Evolutionary conservation across 306 rosid species (phyloP).

Genomic region (Castanopsis chinensis): DNA sequence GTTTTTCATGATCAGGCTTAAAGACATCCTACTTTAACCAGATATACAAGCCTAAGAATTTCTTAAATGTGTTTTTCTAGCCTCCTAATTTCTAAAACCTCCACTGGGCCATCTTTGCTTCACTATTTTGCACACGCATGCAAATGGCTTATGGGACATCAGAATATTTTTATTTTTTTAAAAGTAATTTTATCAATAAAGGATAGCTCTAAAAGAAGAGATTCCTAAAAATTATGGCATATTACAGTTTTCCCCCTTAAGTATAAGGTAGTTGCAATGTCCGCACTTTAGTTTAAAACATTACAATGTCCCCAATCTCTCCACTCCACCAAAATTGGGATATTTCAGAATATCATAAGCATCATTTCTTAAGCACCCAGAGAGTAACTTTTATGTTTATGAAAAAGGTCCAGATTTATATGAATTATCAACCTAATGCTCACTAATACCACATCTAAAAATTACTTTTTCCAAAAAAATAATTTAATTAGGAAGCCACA

Average conservation of each 20-base stretch:
- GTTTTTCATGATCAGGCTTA: background rate
- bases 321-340: background rate
- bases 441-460: background rate
- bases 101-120: background rate
- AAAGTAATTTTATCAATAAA: too few species aligned
- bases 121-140: background rate
- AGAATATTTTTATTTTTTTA: background rate
- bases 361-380: background rate
- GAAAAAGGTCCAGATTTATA: background rate
- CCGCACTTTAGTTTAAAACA: too few species aligned
- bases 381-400: background rate
- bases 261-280: too few species aligned
- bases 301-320: too few species aligned
- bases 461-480: background rate
- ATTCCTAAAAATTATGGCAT: too few species aligned
- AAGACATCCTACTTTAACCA: background rate
- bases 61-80: background rate
- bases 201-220: too few species aligned
- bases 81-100: background rate
- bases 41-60: background rate
- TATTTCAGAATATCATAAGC: background rate
- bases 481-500: background rate
- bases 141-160: background rate
- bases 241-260: too few species aligned
- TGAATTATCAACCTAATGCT: slow-evolving; percentile 2